Conservation (phyloP, 2,329 filamentous ascomycete species). For the Penicillium capsulatum region DNA sequence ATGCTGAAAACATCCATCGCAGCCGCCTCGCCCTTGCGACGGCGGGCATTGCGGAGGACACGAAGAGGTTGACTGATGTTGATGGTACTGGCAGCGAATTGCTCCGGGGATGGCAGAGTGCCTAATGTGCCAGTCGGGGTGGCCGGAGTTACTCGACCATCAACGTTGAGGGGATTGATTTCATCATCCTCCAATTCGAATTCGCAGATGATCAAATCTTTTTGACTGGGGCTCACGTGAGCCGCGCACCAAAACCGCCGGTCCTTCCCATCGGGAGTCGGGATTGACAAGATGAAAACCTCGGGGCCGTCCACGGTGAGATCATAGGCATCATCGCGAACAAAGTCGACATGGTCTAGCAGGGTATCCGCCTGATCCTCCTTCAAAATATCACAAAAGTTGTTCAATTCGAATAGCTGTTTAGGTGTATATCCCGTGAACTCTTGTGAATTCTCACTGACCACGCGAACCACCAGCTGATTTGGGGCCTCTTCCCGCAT, state of each 20-base stretch:
- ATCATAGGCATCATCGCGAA: slow-evolving; percentile 75
- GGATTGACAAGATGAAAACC: slow-evolving; percentile 74
- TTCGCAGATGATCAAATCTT: slow-evolving; percentile 75
- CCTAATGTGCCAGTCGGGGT: slow-evolving; percentile 57
- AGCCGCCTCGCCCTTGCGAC: slow-evolving; percentile 70
- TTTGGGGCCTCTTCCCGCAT: slow-evolving; percentile 62
- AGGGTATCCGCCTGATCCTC: slow-evolving; percentile 82
- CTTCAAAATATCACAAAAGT: slow-evolving; percentile 76
- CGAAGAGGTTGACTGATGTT: slow-evolving; percentile 72
- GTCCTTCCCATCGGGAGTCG: slow-evolving; percentile 51
- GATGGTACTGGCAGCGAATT: slow-evolving; percentile 70
- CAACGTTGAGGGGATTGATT: slow-evolving; percentile 40
- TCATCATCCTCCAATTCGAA: slow-evolving; percentile 84
- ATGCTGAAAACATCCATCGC: slow-evolving; percentile 94
- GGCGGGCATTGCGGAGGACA: slow-evolving; percentile 69
- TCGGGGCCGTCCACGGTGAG: slow-evolving; percentile 73
- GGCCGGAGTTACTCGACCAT: slow-evolving; percentile 16
- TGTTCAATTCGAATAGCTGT: slow-evolving; percentile 68
- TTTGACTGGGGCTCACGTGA: slow-evolving; percentile 66
- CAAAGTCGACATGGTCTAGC: slow-evolving; percentile 82
- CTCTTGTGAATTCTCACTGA: slow-evolving; percentile 73
- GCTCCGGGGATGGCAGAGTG: slow-evolving; percentile 67
- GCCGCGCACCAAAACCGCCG: slow-evolving; percentile 83
- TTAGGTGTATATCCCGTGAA: slow-evolving; percentile 74
- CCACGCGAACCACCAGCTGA: slow-evolving; percentile 65